These are phyloP conservation scores for Coemansia sp. DNA, from an alignment of 192 early-diverging fungal genomes.

Conservation along the genomic window DNA sequence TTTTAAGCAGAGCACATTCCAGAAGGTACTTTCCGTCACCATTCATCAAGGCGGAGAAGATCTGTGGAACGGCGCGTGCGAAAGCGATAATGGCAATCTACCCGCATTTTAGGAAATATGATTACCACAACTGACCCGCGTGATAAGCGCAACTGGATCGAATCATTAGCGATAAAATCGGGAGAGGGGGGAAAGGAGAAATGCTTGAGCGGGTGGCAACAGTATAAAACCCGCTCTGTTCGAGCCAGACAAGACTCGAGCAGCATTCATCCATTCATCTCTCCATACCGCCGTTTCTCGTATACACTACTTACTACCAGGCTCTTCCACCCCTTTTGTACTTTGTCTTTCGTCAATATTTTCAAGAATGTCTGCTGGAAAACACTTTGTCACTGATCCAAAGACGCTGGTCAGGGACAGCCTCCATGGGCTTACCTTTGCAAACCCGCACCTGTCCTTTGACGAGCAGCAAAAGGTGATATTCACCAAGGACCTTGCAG, in stretches of 20 bases:
- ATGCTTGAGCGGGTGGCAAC: no score
- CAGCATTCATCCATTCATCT: not conserved
- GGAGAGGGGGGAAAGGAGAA: not conserved
- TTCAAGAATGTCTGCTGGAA: constrained; percentile 34
- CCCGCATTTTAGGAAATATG: constrained; percentile 1
- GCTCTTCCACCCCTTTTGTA: no score
- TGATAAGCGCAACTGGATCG: not conserved
- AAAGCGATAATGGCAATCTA: not conserved
- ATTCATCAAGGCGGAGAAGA: no score
- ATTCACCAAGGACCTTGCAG: constrained; percentile 58
- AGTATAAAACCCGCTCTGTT: no score
- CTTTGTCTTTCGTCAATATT: not conserved
- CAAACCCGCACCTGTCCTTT: constrained; percentile 62
- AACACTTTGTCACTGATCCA: constrained; percentile 63
- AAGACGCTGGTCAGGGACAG: constrained; percentile 64
- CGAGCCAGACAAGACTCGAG: no score
- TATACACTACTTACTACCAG: no score
- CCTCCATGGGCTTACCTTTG: constrained; percentile 58
- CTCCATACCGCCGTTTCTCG: not conserved
- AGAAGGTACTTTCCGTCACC: no score
- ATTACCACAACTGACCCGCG: not conserved
- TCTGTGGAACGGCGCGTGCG: not conserved
- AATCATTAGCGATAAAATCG: not conserved
- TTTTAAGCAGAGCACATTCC: no score
- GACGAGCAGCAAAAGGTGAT: constrained; percentile 67